Conservation (phyloP, 305 asterid genomes). For the Caryopteris hybrid region DNA sequence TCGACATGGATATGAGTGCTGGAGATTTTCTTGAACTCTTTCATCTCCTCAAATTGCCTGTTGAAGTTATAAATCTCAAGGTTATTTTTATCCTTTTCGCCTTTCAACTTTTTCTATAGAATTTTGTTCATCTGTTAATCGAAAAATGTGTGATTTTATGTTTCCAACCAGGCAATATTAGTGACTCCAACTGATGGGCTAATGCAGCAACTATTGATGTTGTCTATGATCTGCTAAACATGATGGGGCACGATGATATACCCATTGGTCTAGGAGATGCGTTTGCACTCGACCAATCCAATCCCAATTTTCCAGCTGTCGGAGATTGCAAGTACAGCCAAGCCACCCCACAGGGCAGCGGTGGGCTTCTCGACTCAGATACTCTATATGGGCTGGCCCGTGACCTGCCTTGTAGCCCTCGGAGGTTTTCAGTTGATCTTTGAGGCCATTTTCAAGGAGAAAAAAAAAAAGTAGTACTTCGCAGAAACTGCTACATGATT, state of each 20-base stretch:
- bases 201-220: slow-evolving; percentile 80
- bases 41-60: slow-evolving; percentile 74
- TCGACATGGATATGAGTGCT: slow-evolving; percentile 97
- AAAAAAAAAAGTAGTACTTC: neutral
- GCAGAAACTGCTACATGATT: neutral
- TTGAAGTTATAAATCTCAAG: slow-evolving; percentile 67
- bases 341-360: slow-evolving; percentile 81
- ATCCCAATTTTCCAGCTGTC: slow-evolving; percentile 39
- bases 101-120: neutral
- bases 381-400: slow-evolving; percentile 81
- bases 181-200: slow-evolving; percentile 87
- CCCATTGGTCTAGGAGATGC: slow-evolving; percentile 75
- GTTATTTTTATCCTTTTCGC: slow-evolving; percentile 22
- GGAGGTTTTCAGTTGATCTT: slow-evolving; percentile 44
- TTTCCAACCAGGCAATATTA: slow-evolving; percentile 55
- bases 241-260: slow-evolving; percentile 96
- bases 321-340: slow-evolving; percentile 76
- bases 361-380: slow-evolving; percentile 85
- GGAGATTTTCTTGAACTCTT: slow-evolving; percentile 88
- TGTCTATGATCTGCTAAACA: slow-evolving; percentile 73
- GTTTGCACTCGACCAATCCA: slow-evolving; percentile 58
- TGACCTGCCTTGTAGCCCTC: slow-evolving; percentile 73
- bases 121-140: neutral
- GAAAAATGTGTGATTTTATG: neutral
- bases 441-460: neutral